Percentiles rank a stretch among this genome's conserved stretches.
Conservation (phyloP, 345 rosid species). For the Salix viminalis region DNA sequence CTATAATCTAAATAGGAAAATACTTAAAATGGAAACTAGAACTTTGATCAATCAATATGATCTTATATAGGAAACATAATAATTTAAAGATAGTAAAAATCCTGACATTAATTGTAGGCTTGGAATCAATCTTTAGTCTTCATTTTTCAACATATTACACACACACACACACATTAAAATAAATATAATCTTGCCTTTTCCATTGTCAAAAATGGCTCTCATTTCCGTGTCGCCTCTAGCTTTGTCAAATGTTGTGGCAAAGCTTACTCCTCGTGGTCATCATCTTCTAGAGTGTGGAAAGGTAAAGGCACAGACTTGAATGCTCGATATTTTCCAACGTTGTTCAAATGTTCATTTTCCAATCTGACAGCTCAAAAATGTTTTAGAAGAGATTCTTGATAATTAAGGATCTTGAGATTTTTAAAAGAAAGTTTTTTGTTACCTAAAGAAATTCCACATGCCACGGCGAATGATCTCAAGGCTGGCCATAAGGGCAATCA, state of each 20-base stretch:
- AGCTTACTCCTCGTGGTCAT: conserved; percentile 37
- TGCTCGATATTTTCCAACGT: conserved; percentile 63
- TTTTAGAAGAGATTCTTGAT: not conserved
- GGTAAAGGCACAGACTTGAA: conserved; percentile 78
- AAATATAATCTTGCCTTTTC: too few species aligned
- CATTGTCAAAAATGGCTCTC: not conserved
- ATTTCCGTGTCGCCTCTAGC: not conserved
- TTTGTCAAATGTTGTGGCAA: not conserved
- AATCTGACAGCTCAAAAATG: conserved; percentile 26
- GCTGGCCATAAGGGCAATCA: conserved; percentile 48
- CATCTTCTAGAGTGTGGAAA: conserved; percentile 53
- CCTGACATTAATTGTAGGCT: too few species aligned
- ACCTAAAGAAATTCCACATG: conserved; percentile 76
- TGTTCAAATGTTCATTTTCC: conserved; percentile 75
- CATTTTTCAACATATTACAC: too few species aligned
- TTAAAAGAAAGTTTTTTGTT: not conserved
- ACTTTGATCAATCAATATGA: too few species aligned
- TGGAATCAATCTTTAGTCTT: too few species aligned
- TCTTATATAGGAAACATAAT: too few species aligned
- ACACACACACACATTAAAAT: too few species aligned
- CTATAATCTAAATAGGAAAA: too few species aligned
- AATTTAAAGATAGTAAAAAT: too few species aligned
- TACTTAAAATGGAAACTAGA: too few species aligned
- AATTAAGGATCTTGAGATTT: not conserved
- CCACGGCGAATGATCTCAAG: conserved; percentile 73